These are phyloP conservation scores for Madurella mycetomatis DNA, from an alignment of 2,329 filamentous ascomycete species.

Conservation along the genomic window DNA sequence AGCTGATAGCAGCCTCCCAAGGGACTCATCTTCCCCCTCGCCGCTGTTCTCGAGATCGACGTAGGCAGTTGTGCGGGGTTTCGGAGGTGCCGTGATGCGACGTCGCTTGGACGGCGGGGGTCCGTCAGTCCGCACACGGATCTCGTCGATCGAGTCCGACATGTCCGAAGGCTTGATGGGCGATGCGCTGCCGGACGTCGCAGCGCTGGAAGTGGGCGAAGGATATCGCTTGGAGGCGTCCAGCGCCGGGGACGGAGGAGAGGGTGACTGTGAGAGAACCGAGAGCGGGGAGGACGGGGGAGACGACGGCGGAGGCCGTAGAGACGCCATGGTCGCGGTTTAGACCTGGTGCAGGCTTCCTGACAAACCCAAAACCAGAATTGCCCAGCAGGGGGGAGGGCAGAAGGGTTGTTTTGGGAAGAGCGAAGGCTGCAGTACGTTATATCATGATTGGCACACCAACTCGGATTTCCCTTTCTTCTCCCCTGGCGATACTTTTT, in stretches of 20 bases:
- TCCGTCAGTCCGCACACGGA: conserved; percentile 48
- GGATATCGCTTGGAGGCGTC: conserved; percentile 46
- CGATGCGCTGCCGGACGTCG: conserved; percentile 47
- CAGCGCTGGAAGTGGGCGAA: conserved; percentile 45
- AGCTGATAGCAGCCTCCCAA: conserved; percentile 67
- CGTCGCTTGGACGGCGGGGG: conserved; percentile 72
- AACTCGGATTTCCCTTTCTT: not conserved
- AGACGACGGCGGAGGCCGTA: not conserved
- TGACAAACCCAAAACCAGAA: not conserved
- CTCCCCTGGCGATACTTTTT: not conserved
- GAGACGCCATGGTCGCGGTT: conserved; percentile 19
- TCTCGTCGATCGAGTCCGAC: conserved; percentile 34
- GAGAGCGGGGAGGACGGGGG: not conserved
- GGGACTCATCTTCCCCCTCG: conserved; percentile 52
- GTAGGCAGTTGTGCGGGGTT: conserved; percentile 72
- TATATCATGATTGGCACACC: conserved; percentile 16
- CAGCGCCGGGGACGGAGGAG: conserved; percentile 40
- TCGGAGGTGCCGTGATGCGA: conserved; percentile 52
- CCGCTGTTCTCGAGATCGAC: conserved; percentile 61
- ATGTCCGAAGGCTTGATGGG: conserved; percentile 44
- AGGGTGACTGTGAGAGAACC: conserved; percentile 3
- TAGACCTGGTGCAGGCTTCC: not conserved
- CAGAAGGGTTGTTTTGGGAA: not conserved
- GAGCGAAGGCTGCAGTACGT: conserved; percentile 1
- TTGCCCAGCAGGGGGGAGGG: not conserved